phyloP scores from a whole-genome alignment of 305 asterid genomes.

The Lippia alba region DNA sequence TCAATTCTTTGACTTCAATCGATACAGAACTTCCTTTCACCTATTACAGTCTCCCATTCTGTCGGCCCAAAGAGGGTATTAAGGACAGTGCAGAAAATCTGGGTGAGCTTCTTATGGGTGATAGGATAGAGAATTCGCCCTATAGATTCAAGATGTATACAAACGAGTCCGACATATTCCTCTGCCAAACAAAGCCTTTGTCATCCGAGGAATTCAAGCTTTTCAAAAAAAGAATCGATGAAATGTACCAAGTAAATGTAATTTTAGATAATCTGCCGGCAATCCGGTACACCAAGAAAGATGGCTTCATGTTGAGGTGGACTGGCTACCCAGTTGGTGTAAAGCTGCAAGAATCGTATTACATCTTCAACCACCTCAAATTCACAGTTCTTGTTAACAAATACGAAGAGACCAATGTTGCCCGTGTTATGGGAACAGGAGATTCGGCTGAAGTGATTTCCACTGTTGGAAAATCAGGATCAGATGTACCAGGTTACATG shows the following conservation, averaged over 20 bases:
- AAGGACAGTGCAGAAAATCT: slow-evolving; percentile 75
- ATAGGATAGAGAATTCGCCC: slow-evolving; percentile 74
- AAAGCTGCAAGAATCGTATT: slow-evolving; percentile 57
- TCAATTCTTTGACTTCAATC: slow-evolving; percentile 68
- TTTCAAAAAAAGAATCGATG: slow-evolving; percentile 67
- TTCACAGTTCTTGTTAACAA: slow-evolving; percentile 65
- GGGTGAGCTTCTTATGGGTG: slow-evolving; percentile 78
- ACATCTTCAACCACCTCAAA: slow-evolving; percentile 66
- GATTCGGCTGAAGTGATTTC: slow-evolving; percentile 58
- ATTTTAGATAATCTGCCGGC: slow-evolving; percentile 69
- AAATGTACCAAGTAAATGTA: slow-evolving; percentile 74
- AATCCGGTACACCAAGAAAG: slow-evolving; percentile 58
- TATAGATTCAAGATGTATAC: slow-evolving; percentile 64
- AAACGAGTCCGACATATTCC: slow-evolving; percentile 59
- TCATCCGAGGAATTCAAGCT: slow-evolving; percentile 52
- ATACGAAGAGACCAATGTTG: slow-evolving; percentile 60
- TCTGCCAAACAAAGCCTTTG: slow-evolving; percentile 64
- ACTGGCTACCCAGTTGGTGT: slow-evolving; percentile 72
- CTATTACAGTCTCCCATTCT: slow-evolving; percentile 71
- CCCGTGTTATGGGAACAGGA: slow-evolving; percentile 65
- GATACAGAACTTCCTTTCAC: slow-evolving; percentile 67
- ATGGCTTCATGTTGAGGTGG: slow-evolving; percentile 57
- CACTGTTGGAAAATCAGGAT: slow-evolving; percentile 39
- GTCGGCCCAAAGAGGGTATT: slow-evolving; percentile 59
- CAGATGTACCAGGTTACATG: slow-evolving; percentile 55